These are phyloP conservation scores for Colletotrichum sp. DNA, from an alignment of 2,329 filamentous ascomycete species.

Conservation along the genomic window DNA sequence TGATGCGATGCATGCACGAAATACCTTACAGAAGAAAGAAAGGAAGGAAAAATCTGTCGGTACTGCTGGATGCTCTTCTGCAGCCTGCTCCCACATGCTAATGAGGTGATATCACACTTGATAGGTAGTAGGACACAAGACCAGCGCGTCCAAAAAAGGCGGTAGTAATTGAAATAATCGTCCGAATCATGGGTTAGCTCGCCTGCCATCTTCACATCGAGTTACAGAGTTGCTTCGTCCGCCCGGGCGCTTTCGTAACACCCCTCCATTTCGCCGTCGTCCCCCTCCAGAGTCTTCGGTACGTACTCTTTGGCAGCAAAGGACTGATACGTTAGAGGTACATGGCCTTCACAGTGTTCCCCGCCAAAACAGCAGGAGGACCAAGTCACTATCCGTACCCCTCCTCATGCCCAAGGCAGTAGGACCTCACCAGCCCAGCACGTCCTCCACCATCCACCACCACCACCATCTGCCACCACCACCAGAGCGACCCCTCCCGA, in stretches of 20 bases:
- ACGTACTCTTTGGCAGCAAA: not conserved
- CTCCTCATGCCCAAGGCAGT: not conserved
- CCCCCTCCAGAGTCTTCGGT: not conserved
- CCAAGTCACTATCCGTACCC: not conserved
- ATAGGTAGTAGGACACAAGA: not conserved
- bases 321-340: not conserved
- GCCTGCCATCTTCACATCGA: constrained; percentile 16
- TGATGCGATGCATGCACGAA: not conserved
- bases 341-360: not conserved
- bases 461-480: not conserved
- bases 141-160: not conserved
- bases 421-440: not conserved
- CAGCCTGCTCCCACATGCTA: not conserved
- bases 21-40: not conserved
- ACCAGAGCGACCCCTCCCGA: constrained; percentile 16
- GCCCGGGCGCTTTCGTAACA: constrained; percentile 9
- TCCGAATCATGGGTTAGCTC: constrained; percentile 1
- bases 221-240: constrained; percentile 18
- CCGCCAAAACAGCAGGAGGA: not conserved
- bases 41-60: not conserved
- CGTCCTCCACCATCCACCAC: not conserved
- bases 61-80: not conserved
- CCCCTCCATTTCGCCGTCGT: constrained; percentile 9
- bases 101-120: not conserved
- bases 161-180: not conserved